Conservation (phyloP, 257 asterid species). For the Solanum chaucha region DNA sequence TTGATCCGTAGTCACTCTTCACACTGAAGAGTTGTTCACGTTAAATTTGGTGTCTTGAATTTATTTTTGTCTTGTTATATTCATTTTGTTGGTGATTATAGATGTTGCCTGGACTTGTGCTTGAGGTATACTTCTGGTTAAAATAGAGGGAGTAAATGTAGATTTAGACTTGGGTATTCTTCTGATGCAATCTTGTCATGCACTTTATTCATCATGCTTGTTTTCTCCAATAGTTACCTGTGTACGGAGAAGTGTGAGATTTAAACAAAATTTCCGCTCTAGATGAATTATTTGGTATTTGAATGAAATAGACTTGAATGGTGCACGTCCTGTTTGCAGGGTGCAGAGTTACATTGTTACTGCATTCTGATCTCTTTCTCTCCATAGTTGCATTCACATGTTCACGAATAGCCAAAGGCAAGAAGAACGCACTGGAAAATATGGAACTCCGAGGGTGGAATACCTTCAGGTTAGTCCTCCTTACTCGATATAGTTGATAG, state of each 20-base stretch:
- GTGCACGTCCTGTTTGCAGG: neutral
- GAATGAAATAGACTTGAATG: neutral
- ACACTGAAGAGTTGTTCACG: neutral
- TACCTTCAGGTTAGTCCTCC: constrained; percentile 59
- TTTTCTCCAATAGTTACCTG: rapidly evolving
- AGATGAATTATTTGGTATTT: neutral
- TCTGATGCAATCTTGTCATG: rapidly evolving
- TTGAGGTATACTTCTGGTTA: neutral
- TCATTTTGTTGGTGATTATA: neutral
- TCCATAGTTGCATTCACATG: constrained; percentile 29
- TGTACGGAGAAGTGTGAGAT: neutral
- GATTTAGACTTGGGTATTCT: no score
- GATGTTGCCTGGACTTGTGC: neutral
- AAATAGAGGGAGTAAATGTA: neutral
- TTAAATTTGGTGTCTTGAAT: neutral
- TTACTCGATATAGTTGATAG: neutral
- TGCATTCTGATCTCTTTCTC: neutral
- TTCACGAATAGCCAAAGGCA: constrained; percentile 75
- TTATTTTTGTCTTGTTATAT: neutral
- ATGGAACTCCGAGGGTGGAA: constrained; percentile 65
- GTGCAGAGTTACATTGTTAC: neutral
- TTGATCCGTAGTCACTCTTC: no score
- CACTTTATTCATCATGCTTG: neutral
- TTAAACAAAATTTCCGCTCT: neutral
- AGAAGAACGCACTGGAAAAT: constrained; percentile 76